These are phyloP conservation scores for Fusarium pseudocircinatum DNA, from an alignment of 2,329 filamentous ascomycete species.

Conservation along the genomic window DNA sequence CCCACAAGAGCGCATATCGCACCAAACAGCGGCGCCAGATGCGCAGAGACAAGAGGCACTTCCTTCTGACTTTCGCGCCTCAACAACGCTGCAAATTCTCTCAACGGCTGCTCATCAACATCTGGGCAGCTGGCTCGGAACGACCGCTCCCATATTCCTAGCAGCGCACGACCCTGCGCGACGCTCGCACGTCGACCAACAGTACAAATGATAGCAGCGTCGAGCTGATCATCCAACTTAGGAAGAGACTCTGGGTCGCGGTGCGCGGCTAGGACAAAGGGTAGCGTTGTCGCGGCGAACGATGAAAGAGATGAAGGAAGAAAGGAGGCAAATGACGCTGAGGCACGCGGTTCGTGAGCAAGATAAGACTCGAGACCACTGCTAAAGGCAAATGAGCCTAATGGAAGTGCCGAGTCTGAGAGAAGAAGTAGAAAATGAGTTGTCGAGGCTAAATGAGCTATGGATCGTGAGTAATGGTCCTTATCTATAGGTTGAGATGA, in stretches of 20 bases:
- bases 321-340: constrained; percentile 68
- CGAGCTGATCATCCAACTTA: constrained; percentile 76
- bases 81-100: constrained; percentile 51
- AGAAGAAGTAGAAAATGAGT: constrained; percentile 78
- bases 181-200: constrained; percentile 80
- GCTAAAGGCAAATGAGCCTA: constrained; percentile 89
- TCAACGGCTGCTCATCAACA: constrained; percentile 44
- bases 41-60: constrained; percentile 63
- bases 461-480: constrained; percentile 1
- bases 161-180: constrained; percentile 78
- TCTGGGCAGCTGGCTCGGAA: constrained; percentile 57
- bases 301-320: constrained; percentile 76
- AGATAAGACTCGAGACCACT: constrained; percentile 85
- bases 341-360: constrained; percentile 64
- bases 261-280: constrained; percentile 77
- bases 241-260: constrained; percentile 61
- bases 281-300: constrained; percentile 76
- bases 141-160: constrained; percentile 80
- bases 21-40: constrained; percentile 78
- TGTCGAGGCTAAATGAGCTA: constrained; percentile 35
- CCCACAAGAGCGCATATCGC: constrained; percentile 70
- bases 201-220: constrained; percentile 81
- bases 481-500: constrained; percentile 8
- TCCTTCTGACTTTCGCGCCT: constrained; percentile 43
- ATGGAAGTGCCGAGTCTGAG: constrained; percentile 81